Percentiles rank a stretch among this genome's conserved stretches.
Conservation (phyloP, 805 yeast genomes). For the Starmerella potacharoeniae region DNA sequence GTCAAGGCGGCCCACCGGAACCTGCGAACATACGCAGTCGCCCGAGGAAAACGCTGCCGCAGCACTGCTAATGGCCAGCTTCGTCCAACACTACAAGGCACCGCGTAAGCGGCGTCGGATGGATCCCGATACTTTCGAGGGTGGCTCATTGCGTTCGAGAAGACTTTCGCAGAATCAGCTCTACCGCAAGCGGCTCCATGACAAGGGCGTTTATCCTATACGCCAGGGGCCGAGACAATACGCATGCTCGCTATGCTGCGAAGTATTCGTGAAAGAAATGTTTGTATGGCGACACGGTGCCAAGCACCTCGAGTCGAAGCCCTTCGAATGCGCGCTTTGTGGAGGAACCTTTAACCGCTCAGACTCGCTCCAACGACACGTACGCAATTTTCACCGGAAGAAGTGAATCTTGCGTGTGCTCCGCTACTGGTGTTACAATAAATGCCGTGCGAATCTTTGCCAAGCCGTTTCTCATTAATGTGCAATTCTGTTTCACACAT, state of each 20-base stretch:
- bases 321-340: slow-evolving; percentile 11
- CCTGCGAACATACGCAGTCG: background rate
- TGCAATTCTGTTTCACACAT: no score
- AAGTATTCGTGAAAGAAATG: slow-evolving; percentile 12
- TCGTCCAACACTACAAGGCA: background rate
- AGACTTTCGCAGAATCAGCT: slow-evolving; percentile 10
- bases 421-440: no score
- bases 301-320: slow-evolving; percentile 13
- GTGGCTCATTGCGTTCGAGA: background rate
- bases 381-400: slow-evolving; percentile 9
- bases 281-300: slow-evolving; percentile 18
- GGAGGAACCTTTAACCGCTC: slow-evolving; percentile 9
- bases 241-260: slow-evolving; percentile 9
- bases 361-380: slow-evolving; percentile 14
- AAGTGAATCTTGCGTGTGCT: background rate
- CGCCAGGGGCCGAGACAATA: background rate
- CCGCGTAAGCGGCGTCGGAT: background rate
- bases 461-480: no score
- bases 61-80: slow-evolving; percentile 2
- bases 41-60: slow-evolving; percentile 3
- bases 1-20: no score
- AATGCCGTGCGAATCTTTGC: no score
- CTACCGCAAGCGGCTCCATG: slow-evolving; percentile 8
- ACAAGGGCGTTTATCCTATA: slow-evolving; percentile 8
- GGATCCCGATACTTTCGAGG: background rate